A percentile compares a stretch with the other conserved stretches of the same genome.
These are phyloP conservation scores for Penicillium sp. DNA, from an alignment of 2,329 filamentous ascomycete genomes.

Conservation along the genomic window DNA sequence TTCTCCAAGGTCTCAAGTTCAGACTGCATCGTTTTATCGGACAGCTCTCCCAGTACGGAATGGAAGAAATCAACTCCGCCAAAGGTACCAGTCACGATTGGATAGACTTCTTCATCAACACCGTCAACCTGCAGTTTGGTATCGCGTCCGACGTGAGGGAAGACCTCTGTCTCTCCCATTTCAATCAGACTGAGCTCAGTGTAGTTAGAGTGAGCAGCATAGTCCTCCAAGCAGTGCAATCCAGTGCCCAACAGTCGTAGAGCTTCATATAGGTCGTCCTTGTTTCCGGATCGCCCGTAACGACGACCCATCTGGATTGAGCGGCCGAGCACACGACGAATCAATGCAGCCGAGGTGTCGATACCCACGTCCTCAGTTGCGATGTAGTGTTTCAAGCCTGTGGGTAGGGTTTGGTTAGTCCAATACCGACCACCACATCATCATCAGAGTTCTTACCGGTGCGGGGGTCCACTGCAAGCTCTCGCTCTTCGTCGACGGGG, in stretches of 20 bases:
- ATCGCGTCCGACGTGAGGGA: slow-evolving; percentile 78
- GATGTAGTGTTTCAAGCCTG: slow-evolving; percentile 85
- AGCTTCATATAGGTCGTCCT: slow-evolving; percentile 81
- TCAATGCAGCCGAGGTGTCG: slow-evolving; percentile 75
- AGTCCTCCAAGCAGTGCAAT: slow-evolving; percentile 89
- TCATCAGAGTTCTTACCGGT: slow-evolving; percentile 50
- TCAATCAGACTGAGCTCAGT: slow-evolving; percentile 83
- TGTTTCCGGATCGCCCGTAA: slow-evolving; percentile 64
- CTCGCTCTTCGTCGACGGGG: slow-evolving; percentile 72
- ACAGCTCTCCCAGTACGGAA: slow-evolving; percentile 74
- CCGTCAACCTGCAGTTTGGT: slow-evolving; percentile 70
- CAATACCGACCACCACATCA: not conserved
- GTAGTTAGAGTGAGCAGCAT: slow-evolving; percentile 91
- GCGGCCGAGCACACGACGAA: slow-evolving; percentile 68
- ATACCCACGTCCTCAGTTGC: slow-evolving; percentile 76
- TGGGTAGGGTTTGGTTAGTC: slow-evolving; percentile 12
- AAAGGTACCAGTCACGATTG: slow-evolving; percentile 86
- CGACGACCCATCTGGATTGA: slow-evolving; percentile 77
- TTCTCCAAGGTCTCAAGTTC: slow-evolving; percentile 86
- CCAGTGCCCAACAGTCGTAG: slow-evolving; percentile 83
- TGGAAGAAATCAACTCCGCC: slow-evolving; percentile 93
- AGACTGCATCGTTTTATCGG: slow-evolving; percentile 86
- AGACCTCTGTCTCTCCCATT: slow-evolving; percentile 74
- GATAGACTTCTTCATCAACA: slow-evolving; percentile 66
- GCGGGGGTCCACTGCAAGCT: slow-evolving; percentile 72